Evolutionary conservation across 768 basidiomycete species (phyloP), one percentile per base, ranked within the genome.

Genomic region (Lyophyllum shimeji): DNA sequence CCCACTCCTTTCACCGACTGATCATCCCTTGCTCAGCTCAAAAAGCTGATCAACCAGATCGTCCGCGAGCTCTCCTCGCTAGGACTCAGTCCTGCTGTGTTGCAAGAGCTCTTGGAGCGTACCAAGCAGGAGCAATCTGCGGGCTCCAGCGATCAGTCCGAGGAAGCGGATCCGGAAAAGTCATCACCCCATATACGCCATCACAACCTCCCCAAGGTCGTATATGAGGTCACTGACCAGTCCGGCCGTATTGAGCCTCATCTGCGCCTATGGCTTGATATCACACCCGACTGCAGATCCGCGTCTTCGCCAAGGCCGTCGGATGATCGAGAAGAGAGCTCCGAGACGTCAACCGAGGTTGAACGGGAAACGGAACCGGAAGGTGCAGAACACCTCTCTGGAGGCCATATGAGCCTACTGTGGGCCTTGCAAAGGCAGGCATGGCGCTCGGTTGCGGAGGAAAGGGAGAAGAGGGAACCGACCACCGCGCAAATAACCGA

Each of bases 11-110:
- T 52, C n/a, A 29, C 56, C 3, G 15, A 37, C n/a, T 29, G 23
- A 47, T 49, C 50, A 55, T 20, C 25, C 24, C 40, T 46, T 18
- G 45, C 29, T 4, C 62, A 96, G 90, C 84, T 98, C 53, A 97
- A 98, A 74, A 93, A 90, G 63, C 74, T 95, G 27, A 95, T 98
- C 62, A 90, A 91, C 59, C 80, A 86, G 65, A 82, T 94, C 34
- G 91, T 90, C 0, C 70, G 74, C 9, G 95, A 98, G 69, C 84
- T 98, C 17, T 76, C 82, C 3, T 78, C 82, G 1, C 74, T 93
- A 21, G 95, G 91, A 0, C 71, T 86, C 6, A 74, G 73, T 55
- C 83, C 83, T 4, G 64, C 70, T 8, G 64, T 82, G 0, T 69
- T 85, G 13, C 81, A 80, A 0, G 70, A 77, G 47, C 68, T 80